phyloP scores from a whole-genome alignment of 257 asterid genomes.

The Anisodus tanguticus region DNA sequence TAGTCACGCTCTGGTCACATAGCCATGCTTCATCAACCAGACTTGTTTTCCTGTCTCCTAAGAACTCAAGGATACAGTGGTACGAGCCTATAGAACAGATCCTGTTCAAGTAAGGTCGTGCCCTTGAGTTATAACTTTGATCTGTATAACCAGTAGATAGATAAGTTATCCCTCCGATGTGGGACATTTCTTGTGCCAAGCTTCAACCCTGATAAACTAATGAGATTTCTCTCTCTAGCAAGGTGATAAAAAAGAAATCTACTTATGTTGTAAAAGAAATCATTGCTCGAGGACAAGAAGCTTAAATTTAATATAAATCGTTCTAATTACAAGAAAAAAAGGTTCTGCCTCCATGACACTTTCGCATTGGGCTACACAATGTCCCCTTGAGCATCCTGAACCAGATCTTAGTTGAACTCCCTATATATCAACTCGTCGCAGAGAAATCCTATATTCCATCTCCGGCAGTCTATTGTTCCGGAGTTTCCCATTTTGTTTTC shows the following conservation, averaged over 20 bases:
- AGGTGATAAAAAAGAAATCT: not conserved
- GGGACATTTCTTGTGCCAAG: not conserved
- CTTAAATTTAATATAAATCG: not conserved
- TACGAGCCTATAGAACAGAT: too few relatives aligned
- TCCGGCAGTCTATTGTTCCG: not conserved
- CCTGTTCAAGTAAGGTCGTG: slow-evolving; percentile 16
- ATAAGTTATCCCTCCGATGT: not conserved
- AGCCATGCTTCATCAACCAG: too few relatives aligned
- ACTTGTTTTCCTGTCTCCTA: too few relatives aligned
- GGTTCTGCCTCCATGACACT: not conserved
- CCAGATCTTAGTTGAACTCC: not conserved
- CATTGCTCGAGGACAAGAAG: not conserved
- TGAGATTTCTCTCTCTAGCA: not conserved
- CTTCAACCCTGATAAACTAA: not conserved
- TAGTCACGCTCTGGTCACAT: too few relatives aligned
- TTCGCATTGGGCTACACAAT: not conserved
- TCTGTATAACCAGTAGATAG: fast-evolving
- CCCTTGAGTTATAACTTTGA: fast-evolving
- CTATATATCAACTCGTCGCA: not conserved
- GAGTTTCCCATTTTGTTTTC: not conserved
- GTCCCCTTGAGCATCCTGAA: not conserved
- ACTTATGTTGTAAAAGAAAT: not conserved
- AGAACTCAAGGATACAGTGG: too few relatives aligned
- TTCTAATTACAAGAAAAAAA: not conserved
- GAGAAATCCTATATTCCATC: not conserved